Percentiles rank a stretch among this genome's conserved stretches.
Evolutionary conservation across 805 yeast species (phyloP).

Genomic region (Helenozyma baotianmanensis): DNA sequence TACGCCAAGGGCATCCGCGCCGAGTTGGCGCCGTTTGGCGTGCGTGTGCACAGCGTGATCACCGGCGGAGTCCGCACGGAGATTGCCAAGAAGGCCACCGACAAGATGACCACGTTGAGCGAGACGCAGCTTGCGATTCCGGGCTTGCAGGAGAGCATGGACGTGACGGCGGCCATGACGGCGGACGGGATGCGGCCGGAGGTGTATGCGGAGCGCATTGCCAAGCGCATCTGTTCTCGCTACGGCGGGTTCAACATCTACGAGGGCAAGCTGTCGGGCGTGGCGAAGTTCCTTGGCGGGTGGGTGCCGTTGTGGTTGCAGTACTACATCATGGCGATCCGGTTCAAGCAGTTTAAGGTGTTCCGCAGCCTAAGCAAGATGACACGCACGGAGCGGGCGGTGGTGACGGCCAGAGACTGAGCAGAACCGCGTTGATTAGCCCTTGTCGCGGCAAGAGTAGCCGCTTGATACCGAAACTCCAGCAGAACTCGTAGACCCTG

Average conservation of each 20-base stretch:
- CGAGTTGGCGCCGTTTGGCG: conserved; percentile 73
- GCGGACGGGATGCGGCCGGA: background rate
- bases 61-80: conserved; percentile 76
- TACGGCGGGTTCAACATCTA: conserved; percentile 26
- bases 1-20: conserved; percentile 59
- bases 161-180: conserved; percentile 1
- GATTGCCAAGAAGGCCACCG: conserved; percentile 59
- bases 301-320: conserved; percentile 23
- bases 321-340: conserved; percentile 17
- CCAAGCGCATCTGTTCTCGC: background rate
- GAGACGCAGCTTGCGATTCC: background rate
- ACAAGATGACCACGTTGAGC: background rate
- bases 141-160: conserved; percentile 1
- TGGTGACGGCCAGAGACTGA: too few relatives aligned
- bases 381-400: too few relatives aligned
- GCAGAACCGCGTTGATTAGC: too few relatives aligned
- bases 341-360: conserved; percentile 24
- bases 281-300: conserved; percentile 14
- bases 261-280: conserved; percentile 21
- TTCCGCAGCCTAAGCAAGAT: conserved; percentile 6
- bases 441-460: too few relatives aligned
- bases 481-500: too few relatives aligned
- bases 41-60: conserved; percentile 60
- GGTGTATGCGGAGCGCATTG: conserved; percentile 3
- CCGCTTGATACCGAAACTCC: too few relatives aligned